phyloP scores from a whole-genome alignment of 2,329 filamentous ascomycete species.

The Alternaria brassicae region DNA sequence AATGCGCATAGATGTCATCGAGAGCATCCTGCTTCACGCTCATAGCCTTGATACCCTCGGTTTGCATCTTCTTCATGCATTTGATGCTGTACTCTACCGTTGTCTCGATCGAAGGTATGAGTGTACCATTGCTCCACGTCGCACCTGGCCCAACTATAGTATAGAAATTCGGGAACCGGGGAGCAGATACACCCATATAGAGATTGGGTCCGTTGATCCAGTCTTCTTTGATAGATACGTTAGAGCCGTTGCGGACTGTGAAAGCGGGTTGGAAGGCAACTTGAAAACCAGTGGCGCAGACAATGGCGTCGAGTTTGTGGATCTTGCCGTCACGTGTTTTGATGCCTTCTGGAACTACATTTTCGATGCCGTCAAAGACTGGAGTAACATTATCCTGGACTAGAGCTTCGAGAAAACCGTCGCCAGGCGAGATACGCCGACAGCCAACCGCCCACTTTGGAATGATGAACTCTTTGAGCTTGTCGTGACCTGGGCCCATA shows the following conservation, averaged over 20 bases:
- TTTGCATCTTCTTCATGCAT: conserved; percentile 46
- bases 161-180: conserved; percentile 56
- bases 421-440: conserved; percentile 42
- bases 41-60: conserved; percentile 42
- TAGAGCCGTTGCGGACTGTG: conserved; percentile 49
- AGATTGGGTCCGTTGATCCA: conserved; percentile 52
- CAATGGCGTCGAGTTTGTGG: conserved; percentile 43
- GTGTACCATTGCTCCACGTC: conserved; percentile 55
- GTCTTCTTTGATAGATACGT: conserved; percentile 48
- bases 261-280: conserved; percentile 55
- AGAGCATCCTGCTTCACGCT: conserved; percentile 41
- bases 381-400: conserved; percentile 40
- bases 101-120: conserved; percentile 56
- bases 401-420: conserved; percentile 44
- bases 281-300: conserved; percentile 46
- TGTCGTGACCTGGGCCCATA: conserved; percentile 50
- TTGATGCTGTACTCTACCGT: conserved; percentile 46
- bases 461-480: conserved; percentile 55
- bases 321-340: conserved; percentile 38
- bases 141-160: conserved; percentile 53
- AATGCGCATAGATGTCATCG: conserved; percentile 42
- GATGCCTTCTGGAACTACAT: conserved; percentile 48
- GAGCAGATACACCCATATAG: conserved; percentile 54
- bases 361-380: conserved; percentile 38
- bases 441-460: conserved; percentile 57